These are phyloP conservation scores for Solanum ossicruentum DNA, from an alignment of 257 asterid species.

Conservation along the genomic window DNA sequence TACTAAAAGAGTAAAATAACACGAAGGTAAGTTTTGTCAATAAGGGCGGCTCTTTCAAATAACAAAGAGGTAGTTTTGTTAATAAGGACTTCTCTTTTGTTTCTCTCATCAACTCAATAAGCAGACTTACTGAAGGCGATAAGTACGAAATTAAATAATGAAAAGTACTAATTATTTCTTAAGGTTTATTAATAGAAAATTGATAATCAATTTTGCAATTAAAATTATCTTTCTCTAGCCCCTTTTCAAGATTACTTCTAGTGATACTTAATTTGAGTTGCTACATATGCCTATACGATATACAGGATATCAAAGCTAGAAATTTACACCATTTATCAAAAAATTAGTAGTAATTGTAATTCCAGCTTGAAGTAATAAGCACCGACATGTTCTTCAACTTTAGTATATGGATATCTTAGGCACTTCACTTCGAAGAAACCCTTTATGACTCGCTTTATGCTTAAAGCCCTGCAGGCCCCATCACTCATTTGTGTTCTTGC, in stretches of 20 bases:
- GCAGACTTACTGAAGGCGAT: not conserved
- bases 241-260: not conserved
- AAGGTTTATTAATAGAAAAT: not conserved
- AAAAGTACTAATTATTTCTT: not conserved
- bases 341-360: not conserved
- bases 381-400: not conserved
- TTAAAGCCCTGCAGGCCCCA: not conserved
- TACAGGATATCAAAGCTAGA: not conserved
- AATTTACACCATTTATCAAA: not conserved
- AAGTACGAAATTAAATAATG: not conserved
- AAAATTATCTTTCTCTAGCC: not conserved
- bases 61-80: not conserved
- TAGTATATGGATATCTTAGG: not conserved
- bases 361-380: not conserved
- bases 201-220: not conserved
- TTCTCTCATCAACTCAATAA: not conserved
- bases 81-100: not conserved
- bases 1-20: not conserved
- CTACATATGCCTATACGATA: not conserved
- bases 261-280: not conserved
- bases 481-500: not conserved
- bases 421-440: not conserved
- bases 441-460: not conserved
- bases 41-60: not conserved
- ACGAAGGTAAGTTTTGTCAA: not conserved